Base-by-base conservation (phyloP, 805 yeast species). In the Barnettozyma sp. region DNA sequence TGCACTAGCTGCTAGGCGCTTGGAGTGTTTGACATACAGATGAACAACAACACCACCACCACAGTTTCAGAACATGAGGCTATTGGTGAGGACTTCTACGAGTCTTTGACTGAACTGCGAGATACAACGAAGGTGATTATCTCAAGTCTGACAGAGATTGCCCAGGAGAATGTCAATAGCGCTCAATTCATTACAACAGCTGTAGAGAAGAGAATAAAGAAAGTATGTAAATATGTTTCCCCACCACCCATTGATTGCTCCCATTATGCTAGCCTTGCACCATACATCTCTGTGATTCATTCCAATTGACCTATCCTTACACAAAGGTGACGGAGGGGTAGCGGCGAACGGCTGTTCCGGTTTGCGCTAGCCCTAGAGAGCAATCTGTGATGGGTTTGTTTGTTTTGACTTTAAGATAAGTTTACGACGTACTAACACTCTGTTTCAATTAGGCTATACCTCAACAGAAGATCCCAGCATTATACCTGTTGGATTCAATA, bases 41-140 rank as follows among this genome's bases (percentile, higher is more conserved):
- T 10, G 26, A 22, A 19, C 39, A 31, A 13, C 30, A 16, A 27
- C 12, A n/a, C n/a, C n/a, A n/a, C n/a, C n/a, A n/a, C n/a, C n/a
- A n/a, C n/a, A n/a, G 12, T 27, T 29, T 14, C 34, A 2, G 55
- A 55, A 5, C 43, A 54, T 4, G 41, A 54, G 34, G 43, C 48
- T 7, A 38, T 56, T 26, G 60, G 61, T 11, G 56, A 71, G 41
- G 95, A 88, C 58, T 90, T 81, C 58, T 70, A 71, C 27, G 72
- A 71, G 44, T 76, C 87, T 22, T 65, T 90, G 27, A 70, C 70
- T 22, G 92, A 84, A 39, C 66, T 92, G 41, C 85, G 95, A 4
- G 81, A 82, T 62, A 88, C 87, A 58, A 85, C 96, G 7, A 70
- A 86, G 40, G 97, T 97, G 9, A 83, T 88, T 36, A 92, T 92